Percentiles rank a stretch among this genome's conserved stretches.
Evolutionary conservation across 2,329 filamentous ascomycete species (phyloP).

Genomic region (Camptophora hylomeconis): DNA sequence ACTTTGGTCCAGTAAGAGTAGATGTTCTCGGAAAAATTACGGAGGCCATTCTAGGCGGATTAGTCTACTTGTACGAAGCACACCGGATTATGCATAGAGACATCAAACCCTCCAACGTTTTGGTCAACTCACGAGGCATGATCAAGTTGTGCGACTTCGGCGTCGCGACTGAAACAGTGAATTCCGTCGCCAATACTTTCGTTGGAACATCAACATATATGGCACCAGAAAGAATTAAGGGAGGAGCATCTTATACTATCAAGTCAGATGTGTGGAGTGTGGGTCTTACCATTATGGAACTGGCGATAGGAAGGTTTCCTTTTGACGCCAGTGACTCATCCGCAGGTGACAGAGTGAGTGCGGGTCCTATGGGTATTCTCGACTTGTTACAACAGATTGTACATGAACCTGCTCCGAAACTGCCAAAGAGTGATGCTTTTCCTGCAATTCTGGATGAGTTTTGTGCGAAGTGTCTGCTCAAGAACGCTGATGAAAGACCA

Average conservation of each 20-base stretch:
- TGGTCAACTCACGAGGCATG: conserved; percentile 83
- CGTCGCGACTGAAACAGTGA: conserved; percentile 94
- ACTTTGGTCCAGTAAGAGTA: conserved; percentile 88
- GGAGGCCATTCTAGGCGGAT: conserved; percentile 81
- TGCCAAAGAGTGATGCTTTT: conserved; percentile 96
- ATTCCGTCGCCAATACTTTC: conserved; percentile 95
- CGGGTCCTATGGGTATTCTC: conserved; percentile 78
- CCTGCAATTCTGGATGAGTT: conserved; percentile 90
- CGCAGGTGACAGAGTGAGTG: conserved; percentile 52
- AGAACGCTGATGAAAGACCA: conserved; percentile 75
- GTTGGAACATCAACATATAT: conserved; percentile 98
- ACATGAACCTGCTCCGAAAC: conserved; percentile 80
- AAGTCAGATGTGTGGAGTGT: conserved; percentile 99
- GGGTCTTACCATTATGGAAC: conserved; percentile 85
- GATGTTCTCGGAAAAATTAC: conserved; percentile 97
- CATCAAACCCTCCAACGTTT: conserved; percentile 95
- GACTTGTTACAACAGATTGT: conserved; percentile 96
- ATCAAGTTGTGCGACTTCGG: conserved; percentile 99
- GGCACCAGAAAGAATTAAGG: conserved; percentile 95
- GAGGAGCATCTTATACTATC: conserved; percentile 90
- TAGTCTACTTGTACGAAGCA: conserved; percentile 88
- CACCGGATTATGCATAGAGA: conserved; percentile 99
- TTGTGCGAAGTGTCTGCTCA: conserved; percentile 89
- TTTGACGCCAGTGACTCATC: conserved; percentile 74
- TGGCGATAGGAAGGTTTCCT: conserved; percentile 94